Base-by-base conservation (phyloP, 768 basidiomycete genomes). In the Psilocybe cyanescens region DNA sequence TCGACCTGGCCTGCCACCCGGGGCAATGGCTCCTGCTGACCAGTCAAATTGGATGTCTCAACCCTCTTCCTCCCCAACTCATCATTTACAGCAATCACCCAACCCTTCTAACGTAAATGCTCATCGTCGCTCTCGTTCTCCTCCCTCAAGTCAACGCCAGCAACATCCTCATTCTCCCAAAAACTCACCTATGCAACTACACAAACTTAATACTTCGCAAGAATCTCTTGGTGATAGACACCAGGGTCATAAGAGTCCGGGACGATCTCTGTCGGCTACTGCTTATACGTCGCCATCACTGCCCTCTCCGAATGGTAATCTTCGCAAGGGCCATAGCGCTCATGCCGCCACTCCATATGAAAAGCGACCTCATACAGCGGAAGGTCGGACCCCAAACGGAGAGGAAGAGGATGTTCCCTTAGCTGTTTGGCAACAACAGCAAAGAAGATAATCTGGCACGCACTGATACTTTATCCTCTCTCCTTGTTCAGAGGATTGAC, bases 341-440 rank as follows among this genome's bases (percentile, higher is more conserved):
- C 83, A 88, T 71, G 89, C 88, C 16, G 78, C 83, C 8, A 63
- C 76, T 17, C 70, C 80, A 19, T 73, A 78, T 57, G 76, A 74
- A 16, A 69, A 72, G 60, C 77, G 80, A 63, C 79, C 80, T 44
- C 78, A 78, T 67, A 76, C 78, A 30, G 76, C 78, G 54, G 79
- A 82, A 55, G 72, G 74, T n/a, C 68, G 65, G 39, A 67, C 72
- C 29, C 68, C 64, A 17, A 75, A 67, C 45, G 77, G 77, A 29
- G 90, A 91, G 69, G 91, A 93, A 68, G 92, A 94, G 70, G 92
- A 94, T 69, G 76, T 92, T 41, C 92, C 92, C 17, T 78, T 94
- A 51, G 91, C 92, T 17, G 73, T 91, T 58, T 92, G 86, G 81
- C 90, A 92, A 72, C 90, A 89, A 69, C 45, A 46, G 46, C 51